Conservation (phyloP, 345 rosid species). For the Populus pruinosa region DNA sequence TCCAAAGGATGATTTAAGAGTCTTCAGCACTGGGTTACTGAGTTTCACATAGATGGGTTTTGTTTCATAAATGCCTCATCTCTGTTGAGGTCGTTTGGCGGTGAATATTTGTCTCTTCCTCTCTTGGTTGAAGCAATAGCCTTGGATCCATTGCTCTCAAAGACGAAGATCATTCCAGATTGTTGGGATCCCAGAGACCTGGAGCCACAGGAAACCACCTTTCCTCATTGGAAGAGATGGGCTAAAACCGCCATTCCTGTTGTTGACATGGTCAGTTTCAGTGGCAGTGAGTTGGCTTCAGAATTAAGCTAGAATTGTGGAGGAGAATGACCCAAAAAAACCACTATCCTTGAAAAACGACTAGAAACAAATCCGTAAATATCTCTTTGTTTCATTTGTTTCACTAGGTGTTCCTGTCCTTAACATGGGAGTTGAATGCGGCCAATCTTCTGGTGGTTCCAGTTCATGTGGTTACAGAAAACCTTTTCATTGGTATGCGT, state of each 20-base stretch:
- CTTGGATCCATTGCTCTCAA: constrained; percentile 80
- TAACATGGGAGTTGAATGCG: constrained; percentile 96
- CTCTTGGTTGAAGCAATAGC: constrained; percentile 84
- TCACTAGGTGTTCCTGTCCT: constrained; percentile 84
- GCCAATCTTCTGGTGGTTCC: constrained; percentile 76
- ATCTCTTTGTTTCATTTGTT: constrained; percentile 61
- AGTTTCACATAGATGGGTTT: constrained; percentile 87
- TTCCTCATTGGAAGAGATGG: constrained; percentile 95
- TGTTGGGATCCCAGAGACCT: constrained; percentile 57
- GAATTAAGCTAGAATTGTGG: constrained; percentile 97
- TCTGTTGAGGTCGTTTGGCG: constrained; percentile 62
- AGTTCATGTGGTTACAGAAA: constrained; percentile 47
- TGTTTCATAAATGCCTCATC: constrained; percentile 74
- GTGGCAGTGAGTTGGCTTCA: constrained; percentile 43
- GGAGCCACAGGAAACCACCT: constrained; percentile 39
- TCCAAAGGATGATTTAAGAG: constrained; percentile 73
- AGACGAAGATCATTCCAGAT: constrained; percentile 74
- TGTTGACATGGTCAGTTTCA: constrained; percentile 87
- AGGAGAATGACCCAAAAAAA: constrained; percentile 82
- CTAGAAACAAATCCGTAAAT: constrained; percentile 80
- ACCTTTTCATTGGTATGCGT: constrained; percentile 62
- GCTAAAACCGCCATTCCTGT: constrained; percentile 52
- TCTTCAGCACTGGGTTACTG: constrained; percentile 75
- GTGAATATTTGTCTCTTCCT: constrained; percentile 74
- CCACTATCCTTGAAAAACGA: constrained; percentile 69